Percentiles rank a stretch among this genome's conserved stretches.
Conservation (phyloP, 129 eudicot species). For the Artemisia argyi region DNA sequence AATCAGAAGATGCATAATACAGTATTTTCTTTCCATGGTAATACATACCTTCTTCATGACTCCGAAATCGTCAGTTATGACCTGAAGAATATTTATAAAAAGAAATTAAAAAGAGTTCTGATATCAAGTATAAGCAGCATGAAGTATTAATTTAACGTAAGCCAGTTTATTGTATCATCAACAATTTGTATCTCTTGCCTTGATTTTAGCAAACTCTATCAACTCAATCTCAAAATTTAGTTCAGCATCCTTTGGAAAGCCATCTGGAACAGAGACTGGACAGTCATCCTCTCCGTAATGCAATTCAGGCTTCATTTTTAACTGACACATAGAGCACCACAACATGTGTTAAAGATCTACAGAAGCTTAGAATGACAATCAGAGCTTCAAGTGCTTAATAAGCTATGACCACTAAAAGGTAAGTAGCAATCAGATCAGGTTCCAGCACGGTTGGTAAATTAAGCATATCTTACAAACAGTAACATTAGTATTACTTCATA, state of each 20-base stretch:
- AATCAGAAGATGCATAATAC: not conserved
- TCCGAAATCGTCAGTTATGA: constrained; percentile 80
- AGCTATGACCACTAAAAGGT: not conserved
- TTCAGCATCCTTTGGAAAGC: constrained; percentile 91
- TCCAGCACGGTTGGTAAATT: not conserved
- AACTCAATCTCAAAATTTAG: constrained; percentile 96
- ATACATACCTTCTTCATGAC: constrained; percentile 78
- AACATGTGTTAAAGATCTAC: constrained; percentile 10
- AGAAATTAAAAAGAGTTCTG: not conserved
- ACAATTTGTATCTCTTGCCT: constrained; percentile 52
- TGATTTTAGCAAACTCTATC: constrained; percentile 86
- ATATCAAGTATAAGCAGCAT: constrained; percentile 5
- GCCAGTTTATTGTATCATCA: not conserved
- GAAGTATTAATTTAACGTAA: not conserved
- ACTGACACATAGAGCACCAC: constrained; percentile 46
- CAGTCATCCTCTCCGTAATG: constrained; percentile 94
- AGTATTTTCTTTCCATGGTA: not conserved
- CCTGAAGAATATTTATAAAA: constrained; percentile 46
- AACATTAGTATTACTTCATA: not conserved
- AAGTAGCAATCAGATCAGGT: not conserved
- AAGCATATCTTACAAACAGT: constrained; percentile 9
- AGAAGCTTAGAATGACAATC: constrained; percentile 12
- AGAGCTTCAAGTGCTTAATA: constrained; percentile 18
- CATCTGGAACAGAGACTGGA: constrained; percentile 78
- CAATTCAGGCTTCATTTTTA: constrained; percentile 94